Percentiles rank a stretch among this genome's conserved stretches.
Evolutionary conservation across 108 stramenopile species (phyloP).

Genomic region (Cyclotella kingstonii): DNA sequence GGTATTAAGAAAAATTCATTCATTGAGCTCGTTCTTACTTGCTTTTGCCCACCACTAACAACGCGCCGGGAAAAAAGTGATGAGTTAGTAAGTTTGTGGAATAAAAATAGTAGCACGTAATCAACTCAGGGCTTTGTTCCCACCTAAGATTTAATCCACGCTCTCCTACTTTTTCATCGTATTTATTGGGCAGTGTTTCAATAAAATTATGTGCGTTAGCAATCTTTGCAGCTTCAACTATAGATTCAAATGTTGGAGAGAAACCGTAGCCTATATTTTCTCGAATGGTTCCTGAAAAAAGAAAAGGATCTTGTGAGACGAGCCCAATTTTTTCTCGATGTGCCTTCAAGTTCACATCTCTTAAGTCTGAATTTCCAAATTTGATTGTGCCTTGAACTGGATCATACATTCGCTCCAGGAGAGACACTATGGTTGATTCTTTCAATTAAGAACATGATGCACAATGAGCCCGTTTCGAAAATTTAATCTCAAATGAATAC

Average conservation of each 20-base stretch:
- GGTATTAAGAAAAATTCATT: slow-evolving; percentile 41
- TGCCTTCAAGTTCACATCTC: slow-evolving; percentile 63
- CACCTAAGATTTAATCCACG: slow-evolving; percentile 44
- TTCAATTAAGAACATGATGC: neutral
- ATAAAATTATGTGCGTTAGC: slow-evolving; percentile 95
- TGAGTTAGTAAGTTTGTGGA: neutral
- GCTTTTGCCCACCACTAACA: slow-evolving; percentile 91
- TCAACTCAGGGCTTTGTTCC: neutral
- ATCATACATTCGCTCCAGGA: slow-evolving; percentile 95
- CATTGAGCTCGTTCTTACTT: slow-evolving; percentile 1
- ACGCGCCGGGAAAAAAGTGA: neutral
- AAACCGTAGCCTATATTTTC: slow-evolving; percentile 93
- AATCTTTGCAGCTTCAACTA: slow-evolving; percentile 78
- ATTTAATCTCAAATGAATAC: neutral
- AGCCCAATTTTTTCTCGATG: slow-evolving; percentile 82
- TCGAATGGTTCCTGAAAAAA: slow-evolving; percentile 74
- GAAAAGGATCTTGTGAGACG: slow-evolving; percentile 90
- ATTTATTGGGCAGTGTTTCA: slow-evolving; percentile 70
- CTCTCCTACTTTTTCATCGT: slow-evolving; percentile 86
- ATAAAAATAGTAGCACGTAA: neutral
- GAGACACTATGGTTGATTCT: slow-evolving; percentile 79
- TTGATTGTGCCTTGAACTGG: slow-evolving; percentile 71
- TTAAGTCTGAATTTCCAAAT: slow-evolving; percentile 82
- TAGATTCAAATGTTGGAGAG: slow-evolving; percentile 59
- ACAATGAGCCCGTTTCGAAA: too few relatives aligned